These are phyloP conservation scores for Saccharum spontaneum DNA, from an alignment of 176 grass and related monocot genomes.

Conservation along the genomic window DNA sequence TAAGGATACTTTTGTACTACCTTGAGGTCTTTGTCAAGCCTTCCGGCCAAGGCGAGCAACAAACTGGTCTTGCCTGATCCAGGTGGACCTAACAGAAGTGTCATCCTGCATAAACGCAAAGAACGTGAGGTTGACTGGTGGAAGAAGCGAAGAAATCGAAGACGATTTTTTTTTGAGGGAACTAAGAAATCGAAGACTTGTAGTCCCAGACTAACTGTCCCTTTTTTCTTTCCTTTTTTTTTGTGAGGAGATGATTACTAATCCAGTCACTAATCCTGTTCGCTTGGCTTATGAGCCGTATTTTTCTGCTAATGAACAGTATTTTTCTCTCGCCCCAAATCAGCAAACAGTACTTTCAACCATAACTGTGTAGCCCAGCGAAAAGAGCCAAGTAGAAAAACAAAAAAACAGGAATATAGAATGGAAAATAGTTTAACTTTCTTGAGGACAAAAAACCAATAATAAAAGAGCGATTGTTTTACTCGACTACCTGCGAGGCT, in stretches of 20 bases:
- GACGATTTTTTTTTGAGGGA: not conserved
- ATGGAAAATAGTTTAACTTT: not conserved
- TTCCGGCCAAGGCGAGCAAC: slow-evolving; percentile 1
- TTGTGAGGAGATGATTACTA: not conserved
- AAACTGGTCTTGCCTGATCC: slow-evolving; percentile 2
- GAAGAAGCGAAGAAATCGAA: not conserved
- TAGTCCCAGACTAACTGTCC: not conserved
- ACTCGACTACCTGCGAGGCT: slow-evolving; percentile 66
- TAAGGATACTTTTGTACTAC: not conserved
- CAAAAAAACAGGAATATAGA: too few relatives aligned
- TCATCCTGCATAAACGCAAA: slow-evolving; percentile 18
- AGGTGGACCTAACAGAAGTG: not conserved
- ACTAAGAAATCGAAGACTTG: not conserved
- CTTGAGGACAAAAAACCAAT: not conserved
- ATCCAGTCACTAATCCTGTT: too few relatives aligned
- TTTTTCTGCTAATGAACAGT: too few relatives aligned
- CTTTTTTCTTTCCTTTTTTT: not conserved
- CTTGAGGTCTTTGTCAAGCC: not conserved
- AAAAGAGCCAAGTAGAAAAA: too few relatives aligned
- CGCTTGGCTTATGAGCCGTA: too few relatives aligned
- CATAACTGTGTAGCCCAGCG: too few relatives aligned
- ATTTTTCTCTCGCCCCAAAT: too few relatives aligned
- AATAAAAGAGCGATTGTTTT: not conserved
- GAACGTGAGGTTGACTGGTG: slow-evolving; percentile 22
- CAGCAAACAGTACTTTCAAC: too few relatives aligned